Evolutionary conservation across 208 protist species (phyloP), one percentile per base, ranked within the genome.

Genomic region (Wallacemonas rigidus): DNA sequence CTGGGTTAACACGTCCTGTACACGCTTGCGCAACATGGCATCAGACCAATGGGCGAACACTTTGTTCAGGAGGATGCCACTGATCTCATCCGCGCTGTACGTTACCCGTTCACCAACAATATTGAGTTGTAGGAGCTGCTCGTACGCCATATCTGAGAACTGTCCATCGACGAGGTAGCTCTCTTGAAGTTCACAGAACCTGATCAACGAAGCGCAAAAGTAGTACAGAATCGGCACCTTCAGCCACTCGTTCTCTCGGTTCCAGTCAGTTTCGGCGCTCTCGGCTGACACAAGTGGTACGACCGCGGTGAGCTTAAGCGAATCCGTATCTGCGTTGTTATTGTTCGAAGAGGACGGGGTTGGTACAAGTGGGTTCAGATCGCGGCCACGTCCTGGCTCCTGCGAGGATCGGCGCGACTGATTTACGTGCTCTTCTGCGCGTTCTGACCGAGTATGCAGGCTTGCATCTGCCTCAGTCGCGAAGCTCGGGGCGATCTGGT

Each of bases 141-240:
- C 56, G 38, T 81, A 38, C 35, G 17, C 55, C 35, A 51, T 26
- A 55, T 38, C 14, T 14, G 51, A 65, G 44, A 40, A 70, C 51
- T 44, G 41, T 15, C 44, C 26, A 56, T 50, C 74, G 47, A 58
- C 17, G 14, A 62, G 35, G 58, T 57, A 39, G 53, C 76, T 68
- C 48, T 86, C 36, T 43, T 80, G 76, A 14, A 81, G 58, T 63
- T 94, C 89, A 40, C 89, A 79, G 45, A 90, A 77, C 61, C 83
- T 81, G 39, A 91, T 90, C 36, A 94, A 69, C 55, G 78, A 82
- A 15, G 82, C 79, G 38, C 81, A 81, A 40, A 94, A 77, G 55
- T 83, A 91, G 69, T 91, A 94, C 17, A 94, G 65, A 48, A 74
- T 83, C 5, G 89, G 86, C 4, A 82, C 77, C 17, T 84, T 74